phyloP scores from a whole-genome alignment of 2,329 filamentous ascomycete genomes.

The Colletotrichum acutatum region DNA sequence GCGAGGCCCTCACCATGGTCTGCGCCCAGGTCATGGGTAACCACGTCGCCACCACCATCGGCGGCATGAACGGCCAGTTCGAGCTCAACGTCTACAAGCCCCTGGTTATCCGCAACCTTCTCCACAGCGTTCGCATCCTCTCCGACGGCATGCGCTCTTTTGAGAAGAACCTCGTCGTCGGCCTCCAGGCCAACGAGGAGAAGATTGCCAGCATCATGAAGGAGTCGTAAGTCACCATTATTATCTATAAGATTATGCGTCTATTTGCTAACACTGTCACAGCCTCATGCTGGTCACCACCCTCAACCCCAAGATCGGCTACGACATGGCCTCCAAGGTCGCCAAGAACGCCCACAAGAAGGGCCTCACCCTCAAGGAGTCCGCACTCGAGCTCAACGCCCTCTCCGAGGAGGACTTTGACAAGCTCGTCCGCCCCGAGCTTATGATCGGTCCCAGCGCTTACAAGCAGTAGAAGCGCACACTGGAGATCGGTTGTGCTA shows the following conservation, averaged over 20 bases:
- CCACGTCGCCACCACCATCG: conserved; percentile 91
- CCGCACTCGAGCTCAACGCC: conserved; percentile 91
- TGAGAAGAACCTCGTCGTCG: conserved; percentile 90
- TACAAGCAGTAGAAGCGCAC: conserved; percentile 58
- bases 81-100: conserved; percentile 99
- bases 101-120: conserved; percentile 91
- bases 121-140: conserved; percentile 90
- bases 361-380: conserved; percentile 91
- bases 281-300: conserved; percentile 98
- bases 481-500: background rate
- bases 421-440: conserved; percentile 86
- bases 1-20: conserved; percentile 97
- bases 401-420: conserved; percentile 92
- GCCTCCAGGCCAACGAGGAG: conserved; percentile 92
- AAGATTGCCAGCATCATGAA: conserved; percentile 91
- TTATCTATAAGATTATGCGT: background rate
- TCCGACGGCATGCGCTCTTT: conserved; percentile 95
- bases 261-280: conserved; percentile 38
- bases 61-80: conserved; percentile 97
- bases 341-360: conserved; percentile 99
- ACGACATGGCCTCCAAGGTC: conserved; percentile 97
- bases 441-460: conserved; percentile 88
- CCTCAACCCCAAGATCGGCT: conserved; percentile 96
- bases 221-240: conserved; percentile 77
- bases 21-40: conserved; percentile 99